Percentiles rank a stretch among this genome's conserved stretches.
These are phyloP conservation scores for Oryza coarctata DNA, from an alignment of 176 grass and related monocot genomes.

Conservation along the genomic window DNA sequence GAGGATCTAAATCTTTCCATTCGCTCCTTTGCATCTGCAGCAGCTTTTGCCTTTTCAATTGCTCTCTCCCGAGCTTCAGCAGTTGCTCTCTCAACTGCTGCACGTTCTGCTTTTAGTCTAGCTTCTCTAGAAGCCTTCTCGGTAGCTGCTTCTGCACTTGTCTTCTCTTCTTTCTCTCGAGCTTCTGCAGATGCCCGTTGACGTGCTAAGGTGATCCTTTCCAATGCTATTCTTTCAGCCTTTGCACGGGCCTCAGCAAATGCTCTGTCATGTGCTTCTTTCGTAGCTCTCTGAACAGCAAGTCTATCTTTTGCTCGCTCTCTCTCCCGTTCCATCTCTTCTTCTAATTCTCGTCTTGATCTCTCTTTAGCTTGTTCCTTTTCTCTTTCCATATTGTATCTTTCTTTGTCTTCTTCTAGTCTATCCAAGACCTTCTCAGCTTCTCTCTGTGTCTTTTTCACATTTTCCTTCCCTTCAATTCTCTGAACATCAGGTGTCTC, in stretches of 20 bases:
- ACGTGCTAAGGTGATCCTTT: constrained; percentile 68
- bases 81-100: constrained; percentile 89
- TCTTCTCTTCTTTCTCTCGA: constrained; percentile 66
- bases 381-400: constrained; percentile 46
- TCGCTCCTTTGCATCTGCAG: constrained; percentile 68
- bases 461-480: constrained; percentile 42
- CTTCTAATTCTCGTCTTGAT: constrained; percentile 47
- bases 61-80: constrained; percentile 82
- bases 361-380: constrained; percentile 56
- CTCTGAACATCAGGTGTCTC: constrained; percentile 29
- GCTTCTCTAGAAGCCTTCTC: constrained; percentile 75
- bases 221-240: constrained; percentile 77
- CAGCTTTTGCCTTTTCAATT: constrained; percentile 79
- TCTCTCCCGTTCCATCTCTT: constrained; percentile 71
- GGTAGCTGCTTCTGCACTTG: constrained; percentile 34
- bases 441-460: constrained; percentile 38
- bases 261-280: constrained; percentile 72
- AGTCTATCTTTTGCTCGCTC: constrained; percentile 91
- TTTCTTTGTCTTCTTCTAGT: constrained; percentile 54
- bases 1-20: constrained; percentile 54
- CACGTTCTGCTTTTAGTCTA: constrained; percentile 81
- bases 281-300: constrained; percentile 83
- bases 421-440: constrained; percentile 6
- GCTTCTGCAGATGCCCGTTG: constrained; percentile 72
- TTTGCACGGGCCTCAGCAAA: constrained; percentile 61